A percentile compares a stretch with the other conserved stretches of the same genome.
phyloP scores from a whole-genome alignment of 192 early-diverging fungal genomes.

The Rhizoclosmatium sp. region DNA sequence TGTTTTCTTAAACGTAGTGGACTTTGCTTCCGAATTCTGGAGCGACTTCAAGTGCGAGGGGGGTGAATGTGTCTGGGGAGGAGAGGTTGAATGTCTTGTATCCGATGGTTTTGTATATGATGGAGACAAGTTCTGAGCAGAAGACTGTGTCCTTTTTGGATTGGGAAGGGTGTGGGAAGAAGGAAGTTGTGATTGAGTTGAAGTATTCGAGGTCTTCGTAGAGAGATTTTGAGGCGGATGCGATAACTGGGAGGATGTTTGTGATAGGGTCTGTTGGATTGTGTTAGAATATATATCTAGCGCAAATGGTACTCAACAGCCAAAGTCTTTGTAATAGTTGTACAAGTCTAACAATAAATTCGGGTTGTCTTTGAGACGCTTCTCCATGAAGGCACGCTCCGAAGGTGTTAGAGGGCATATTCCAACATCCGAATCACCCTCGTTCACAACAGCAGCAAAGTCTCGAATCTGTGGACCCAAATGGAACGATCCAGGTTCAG shows the following conservation, averaged over 20 bases:
- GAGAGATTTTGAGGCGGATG: constrained; percentile 38
- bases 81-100: constrained; percentile 30
- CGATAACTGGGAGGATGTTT: constrained; percentile 40
- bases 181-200: constrained; percentile 10
- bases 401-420: constrained; percentile 26
- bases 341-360: constrained; percentile 36
- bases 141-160: constrained; percentile 43
- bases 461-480: constrained; percentile 46
- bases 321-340: constrained; percentile 44
- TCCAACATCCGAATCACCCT: constrained; percentile 42
- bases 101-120: constrained; percentile 38
- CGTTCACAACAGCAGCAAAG: constrained; percentile 40
- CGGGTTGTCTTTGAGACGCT: constrained; percentile 7
- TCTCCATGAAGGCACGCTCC: constrained; percentile 27
- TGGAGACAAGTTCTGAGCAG: constrained; percentile 44
- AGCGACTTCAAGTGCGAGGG: constrained; percentile 43
- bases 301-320: constrained; percentile 7
- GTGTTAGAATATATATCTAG: neutral
- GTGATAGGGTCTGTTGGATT: constrained; percentile 28
- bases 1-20: constrained; percentile 35
- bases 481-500: constrained; percentile 28
- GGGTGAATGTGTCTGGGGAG: constrained; percentile 43
- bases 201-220: constrained; percentile 32
- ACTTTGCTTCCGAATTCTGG: constrained; percentile 28
- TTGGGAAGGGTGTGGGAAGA: constrained; percentile 7